Percentiles rank a stretch among this genome's conserved stretches.
Conservation (phyloP, 2,329 filamentous ascomycete genomes). For the Metarhizium anisopliae region DNA sequence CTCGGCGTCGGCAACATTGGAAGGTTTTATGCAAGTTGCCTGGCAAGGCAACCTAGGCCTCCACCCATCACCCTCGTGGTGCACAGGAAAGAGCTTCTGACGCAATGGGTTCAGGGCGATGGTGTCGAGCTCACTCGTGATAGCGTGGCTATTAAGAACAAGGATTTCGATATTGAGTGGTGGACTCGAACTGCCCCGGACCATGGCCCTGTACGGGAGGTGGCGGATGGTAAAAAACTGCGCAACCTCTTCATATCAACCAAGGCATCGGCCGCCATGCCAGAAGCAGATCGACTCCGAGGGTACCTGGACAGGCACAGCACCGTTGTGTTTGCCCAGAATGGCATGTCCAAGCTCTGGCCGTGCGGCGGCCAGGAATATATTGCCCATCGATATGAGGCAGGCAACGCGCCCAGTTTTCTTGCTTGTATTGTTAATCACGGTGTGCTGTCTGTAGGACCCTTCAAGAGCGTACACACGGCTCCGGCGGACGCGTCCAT, state of each 20-base stretch:
- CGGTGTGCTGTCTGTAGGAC: constrained; percentile 40
- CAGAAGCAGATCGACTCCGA: constrained; percentile 48
- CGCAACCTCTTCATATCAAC: constrained; percentile 69
- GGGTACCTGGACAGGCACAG: constrained; percentile 53
- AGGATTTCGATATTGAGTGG: constrained; percentile 42
- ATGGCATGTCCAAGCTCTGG: constrained; percentile 69
- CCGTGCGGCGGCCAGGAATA: constrained; percentile 42
- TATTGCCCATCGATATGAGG: constrained; percentile 28
- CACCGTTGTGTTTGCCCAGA: constrained; percentile 79
- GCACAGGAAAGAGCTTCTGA: constrained; percentile 45
- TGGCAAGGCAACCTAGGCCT: constrained; percentile 48
- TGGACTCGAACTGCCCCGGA: constrained; percentile 38
- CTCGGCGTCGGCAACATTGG: constrained; percentile 77
- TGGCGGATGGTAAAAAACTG: constrained; percentile 37
- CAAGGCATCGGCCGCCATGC: constrained; percentile 62
- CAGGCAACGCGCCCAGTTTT: constrained; percentile 50
- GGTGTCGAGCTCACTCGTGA: constrained; percentile 36
- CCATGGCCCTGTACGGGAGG: constrained; percentile 28
- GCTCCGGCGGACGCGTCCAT: constrained; percentile 38
- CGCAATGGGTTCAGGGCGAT: constrained; percentile 34
- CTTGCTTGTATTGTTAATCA: constrained; percentile 57
- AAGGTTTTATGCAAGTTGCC: constrained; percentile 64
- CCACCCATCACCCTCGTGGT: constrained; percentile 78
- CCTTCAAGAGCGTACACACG: constrained; percentile 44
- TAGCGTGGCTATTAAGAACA: constrained; percentile 19